phyloP scores from a whole-genome alignment of 805 yeast species.

The Candida hungchunana region DNA sequence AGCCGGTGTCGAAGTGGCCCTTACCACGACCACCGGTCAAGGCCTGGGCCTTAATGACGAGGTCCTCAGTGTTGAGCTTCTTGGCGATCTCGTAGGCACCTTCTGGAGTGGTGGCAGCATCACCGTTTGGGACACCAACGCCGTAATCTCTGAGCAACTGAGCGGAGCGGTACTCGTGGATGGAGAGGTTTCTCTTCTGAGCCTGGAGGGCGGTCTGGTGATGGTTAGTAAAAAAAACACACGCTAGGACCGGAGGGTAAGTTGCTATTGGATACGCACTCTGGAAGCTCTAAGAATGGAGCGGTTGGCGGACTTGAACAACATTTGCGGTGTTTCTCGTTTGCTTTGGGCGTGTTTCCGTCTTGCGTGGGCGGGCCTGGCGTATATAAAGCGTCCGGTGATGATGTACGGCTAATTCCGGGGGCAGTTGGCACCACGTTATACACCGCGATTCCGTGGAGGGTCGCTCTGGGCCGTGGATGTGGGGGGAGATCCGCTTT shows the following conservation, averaged over 20 bases:
- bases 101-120: conserved; percentile 83
- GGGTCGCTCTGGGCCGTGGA: no score
- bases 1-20: conserved; percentile 94
- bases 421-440: conserved; percentile 9
- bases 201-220: conserved; percentile 21
- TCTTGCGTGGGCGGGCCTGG: background rate
- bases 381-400: conserved; percentile 1
- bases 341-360: background rate
- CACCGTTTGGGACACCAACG: conserved; percentile 87
- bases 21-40: conserved; percentile 99
- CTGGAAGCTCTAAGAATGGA: conserved; percentile 14
- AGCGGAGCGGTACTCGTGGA: conserved; percentile 96
- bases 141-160: conserved; percentile 76
- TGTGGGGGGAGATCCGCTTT: no score
- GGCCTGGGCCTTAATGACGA: conserved; percentile 98
- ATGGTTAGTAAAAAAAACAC: conserved; percentile 1
- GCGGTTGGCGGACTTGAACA: conserved; percentile 16
- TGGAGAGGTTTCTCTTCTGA: conserved; percentile 68
- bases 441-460: conserved; percentile 4
- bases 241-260: no score
- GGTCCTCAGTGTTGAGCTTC: conserved; percentile 66
- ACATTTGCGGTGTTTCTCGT: background rate
- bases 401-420: conserved; percentile 2
- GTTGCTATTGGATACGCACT: conserved; percentile 7
- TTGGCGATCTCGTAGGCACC: conserved; percentile 84